These are phyloP conservation scores for Musa itinerans DNA, from an alignment of 176 grass and related monocot genomes.

Conservation along the genomic window DNA sequence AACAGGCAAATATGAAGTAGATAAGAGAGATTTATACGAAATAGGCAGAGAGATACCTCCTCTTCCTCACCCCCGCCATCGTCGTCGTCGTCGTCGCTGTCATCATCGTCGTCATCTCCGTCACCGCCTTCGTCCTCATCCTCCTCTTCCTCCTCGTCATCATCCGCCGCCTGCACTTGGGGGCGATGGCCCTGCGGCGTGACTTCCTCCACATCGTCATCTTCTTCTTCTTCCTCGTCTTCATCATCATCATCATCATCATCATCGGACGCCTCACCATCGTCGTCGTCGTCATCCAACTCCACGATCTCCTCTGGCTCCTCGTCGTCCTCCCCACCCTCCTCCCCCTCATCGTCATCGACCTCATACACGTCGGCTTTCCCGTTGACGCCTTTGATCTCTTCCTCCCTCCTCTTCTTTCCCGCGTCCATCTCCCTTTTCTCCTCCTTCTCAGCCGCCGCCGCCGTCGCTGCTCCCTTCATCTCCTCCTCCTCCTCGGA, in stretches of 20 bases:
- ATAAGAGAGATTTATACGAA: neutral
- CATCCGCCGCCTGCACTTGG: neutral
- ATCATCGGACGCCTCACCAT: neutral
- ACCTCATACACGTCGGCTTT: neutral
- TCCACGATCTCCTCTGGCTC: slow-evolving; percentile 11
- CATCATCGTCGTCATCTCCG: neutral
- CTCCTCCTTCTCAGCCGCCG: slow-evolving; percentile 8
- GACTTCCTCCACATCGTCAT: slow-evolving; percentile 16
- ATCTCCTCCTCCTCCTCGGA: neutral
- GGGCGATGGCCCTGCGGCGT: neutral
- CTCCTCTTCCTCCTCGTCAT: slow-evolving; percentile 6
- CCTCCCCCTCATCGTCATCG: neutral
- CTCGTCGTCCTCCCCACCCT: neutral
- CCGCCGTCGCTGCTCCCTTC: neutral
- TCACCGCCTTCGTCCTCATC: neutral
- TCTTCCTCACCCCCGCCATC: slow-evolving; percentile 4
- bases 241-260: neutral
- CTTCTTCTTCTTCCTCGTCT: neutral
- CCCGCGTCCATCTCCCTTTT: neutral
- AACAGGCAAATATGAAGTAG: neutral
- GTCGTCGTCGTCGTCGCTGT: slow-evolving; percentile 7
- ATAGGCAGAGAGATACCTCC: slow-evolving; percentile 5
- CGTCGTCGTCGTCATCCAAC: slow-evolving; percentile 10
- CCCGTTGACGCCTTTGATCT: slow-evolving; percentile 5
- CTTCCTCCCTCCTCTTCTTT: neutral